Base-by-base conservation (phyloP, 306 rosid genomes). In the Acmispon strigosus region DNA sequence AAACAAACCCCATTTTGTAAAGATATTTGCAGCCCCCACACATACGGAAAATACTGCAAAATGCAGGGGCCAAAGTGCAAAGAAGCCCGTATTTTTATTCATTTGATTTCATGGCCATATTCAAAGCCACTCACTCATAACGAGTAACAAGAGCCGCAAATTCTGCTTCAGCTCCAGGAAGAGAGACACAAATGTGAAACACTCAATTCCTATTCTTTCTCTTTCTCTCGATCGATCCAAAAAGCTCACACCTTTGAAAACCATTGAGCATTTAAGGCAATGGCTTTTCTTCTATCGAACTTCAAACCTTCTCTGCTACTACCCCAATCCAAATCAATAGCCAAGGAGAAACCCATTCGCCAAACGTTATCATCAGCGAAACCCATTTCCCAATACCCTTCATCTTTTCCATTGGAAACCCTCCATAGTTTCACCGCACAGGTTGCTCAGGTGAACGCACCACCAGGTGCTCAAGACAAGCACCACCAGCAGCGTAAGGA, bases 271-370 rank as follows among this genome's bases (percentile, higher is more conserved):
- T 34, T 44, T 39, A 66, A 69, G 69, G 76, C 80, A 64, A 93
- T 93, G 98, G 96, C 96, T 69, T 87, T 84, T 90, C 88, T 83
- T 50, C 86, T 93, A 7, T 89, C 90, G 6, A 86, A 83, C 39
- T 84, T 90, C 44, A 83, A 90, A 52, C 84, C 90, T 37, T 83
- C 90, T 50, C 77, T 83, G 19, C 73, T 73, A 17, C 73, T 73
- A 17, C 69, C 80, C 43, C 94, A 79, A 76, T 78, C 84, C 69
- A 89, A 88, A 75, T 57, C 37, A 6, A 27, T 27, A 27, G 69
- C 84, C 62, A 92, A 76, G 72, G 88, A 80, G 6, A 90, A 82
- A 72, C 51, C 75, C 68, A 7, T 83, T 76, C 84, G 66, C 76
- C 92, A 85, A 64, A 65, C 72, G 19, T 62, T 81, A 9, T 59